A percentile compares a stretch with the other conserved stretches of the same genome.
Evolutionary conservation across 1,284 basidiomycete species (phyloP).

Genomic region (Fistulinella cinereoalba): DNA sequence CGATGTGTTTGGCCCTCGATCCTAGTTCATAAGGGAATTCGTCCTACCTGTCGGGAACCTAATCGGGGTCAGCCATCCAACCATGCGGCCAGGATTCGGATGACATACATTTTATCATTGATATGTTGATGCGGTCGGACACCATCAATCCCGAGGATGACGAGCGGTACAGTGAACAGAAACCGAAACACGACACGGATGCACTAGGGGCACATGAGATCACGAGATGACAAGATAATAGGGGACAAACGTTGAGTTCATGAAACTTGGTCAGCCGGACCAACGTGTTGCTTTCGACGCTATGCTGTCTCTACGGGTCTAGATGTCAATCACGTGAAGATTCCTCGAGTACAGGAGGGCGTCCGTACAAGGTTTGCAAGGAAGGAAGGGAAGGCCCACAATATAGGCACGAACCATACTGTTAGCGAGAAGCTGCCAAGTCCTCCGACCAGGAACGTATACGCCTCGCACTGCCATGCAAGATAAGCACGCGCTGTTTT

Average conservation of each 20-base stretch:
- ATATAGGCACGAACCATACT: conserved; percentile 64
- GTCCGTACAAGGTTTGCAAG: conserved; percentile 53
- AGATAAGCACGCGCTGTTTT: conserved; percentile 3
- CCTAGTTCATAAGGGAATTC: no score
- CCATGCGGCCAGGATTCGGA: background rate
- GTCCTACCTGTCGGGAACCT: conserved; percentile 33
- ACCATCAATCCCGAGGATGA: conserved; percentile 68
- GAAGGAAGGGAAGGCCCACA: conserved; percentile 69
- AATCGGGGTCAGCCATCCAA: conserved; percentile 10
- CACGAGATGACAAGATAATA: background rate
- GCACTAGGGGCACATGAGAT: conserved; percentile 39
- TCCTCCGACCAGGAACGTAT: conserved; percentile 63
- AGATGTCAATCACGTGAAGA: background rate
- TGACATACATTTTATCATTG: conserved; percentile 54
- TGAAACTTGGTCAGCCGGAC: conserved; percentile 73
- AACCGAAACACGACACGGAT: conserved; percentile 70
- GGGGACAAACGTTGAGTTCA: conserved; percentile 64
- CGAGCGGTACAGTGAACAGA: conserved; percentile 58
- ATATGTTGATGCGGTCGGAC: conserved; percentile 56
- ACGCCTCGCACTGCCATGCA: conserved; percentile 58
- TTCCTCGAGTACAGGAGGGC: background rate
- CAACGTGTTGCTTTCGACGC: conserved; percentile 60
- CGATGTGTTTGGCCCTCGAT: background rate
- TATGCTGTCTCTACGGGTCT: conserved; percentile 44
- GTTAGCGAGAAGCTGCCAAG: conserved; percentile 66